Evolutionary conservation across 2,329 filamentous ascomycete species (phyloP).

Genomic region (Nemania sp.): DNA sequence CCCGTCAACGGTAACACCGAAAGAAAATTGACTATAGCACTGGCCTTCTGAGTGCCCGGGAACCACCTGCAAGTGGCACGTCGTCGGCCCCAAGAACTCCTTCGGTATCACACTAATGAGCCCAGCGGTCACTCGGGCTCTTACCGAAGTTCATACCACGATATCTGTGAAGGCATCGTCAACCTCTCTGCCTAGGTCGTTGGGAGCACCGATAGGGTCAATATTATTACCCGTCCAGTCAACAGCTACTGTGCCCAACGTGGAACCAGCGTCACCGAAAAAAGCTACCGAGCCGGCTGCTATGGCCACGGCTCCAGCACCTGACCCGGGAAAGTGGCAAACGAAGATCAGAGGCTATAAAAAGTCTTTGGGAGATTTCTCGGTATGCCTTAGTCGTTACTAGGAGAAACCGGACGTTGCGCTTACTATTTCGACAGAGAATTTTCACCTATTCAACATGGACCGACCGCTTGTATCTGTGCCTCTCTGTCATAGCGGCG

Average conservation of each 20-base stretch:
- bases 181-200: constrained; percentile 30
- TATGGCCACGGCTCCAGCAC: constrained; percentile 16
- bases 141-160: constrained; percentile 18
- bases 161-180: constrained; percentile 34
- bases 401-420: background rate
- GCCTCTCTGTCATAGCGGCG: constrained; percentile 32
- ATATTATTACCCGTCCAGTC: constrained; percentile 32
- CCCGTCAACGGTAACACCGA: constrained; percentile 20
- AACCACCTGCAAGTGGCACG: constrained; percentile 29
- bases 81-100: constrained; percentile 33
- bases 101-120: constrained; percentile 25
- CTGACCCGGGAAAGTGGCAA: constrained; percentile 20
- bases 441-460: constrained; percentile 40
- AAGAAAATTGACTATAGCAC: constrained; percentile 29
- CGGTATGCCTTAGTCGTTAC: constrained; percentile 26
- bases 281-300: constrained; percentile 14
- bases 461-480: constrained; percentile 34
- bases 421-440: constrained; percentile 32
- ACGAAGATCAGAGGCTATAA: constrained; percentile 28
- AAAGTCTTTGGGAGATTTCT: constrained; percentile 32
- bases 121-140: background rate
- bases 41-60: constrained; percentile 30
- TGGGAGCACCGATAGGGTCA: constrained; percentile 16
- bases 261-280: constrained; percentile 23
- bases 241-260: constrained; percentile 23